Evolutionary conservation across 106 monocot genomes (phyloP).

Genomic region (Dendrobium nobile): DNA sequence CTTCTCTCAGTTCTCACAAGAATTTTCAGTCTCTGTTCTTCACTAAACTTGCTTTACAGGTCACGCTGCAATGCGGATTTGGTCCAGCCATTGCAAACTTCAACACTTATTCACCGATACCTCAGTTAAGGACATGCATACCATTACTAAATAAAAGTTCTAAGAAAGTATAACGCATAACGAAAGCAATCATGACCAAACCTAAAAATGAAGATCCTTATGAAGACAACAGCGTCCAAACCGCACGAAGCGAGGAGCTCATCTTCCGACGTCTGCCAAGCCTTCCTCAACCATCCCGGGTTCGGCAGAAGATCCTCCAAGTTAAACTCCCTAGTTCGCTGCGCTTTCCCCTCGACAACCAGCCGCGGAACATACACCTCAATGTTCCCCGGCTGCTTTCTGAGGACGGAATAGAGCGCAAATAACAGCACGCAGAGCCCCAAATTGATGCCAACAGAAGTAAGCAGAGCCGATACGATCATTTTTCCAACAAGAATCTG

Average conservation of each 20-base stretch:
- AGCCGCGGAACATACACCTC: constrained; percentile 67
- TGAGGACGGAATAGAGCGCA: constrained; percentile 60
- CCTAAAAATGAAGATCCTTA: constrained; percentile 85
- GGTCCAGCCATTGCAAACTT: too few relatives aligned
- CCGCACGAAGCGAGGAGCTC: constrained; percentile 55
- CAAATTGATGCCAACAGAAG: constrained; percentile 89
- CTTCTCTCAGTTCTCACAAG: too few relatives aligned
- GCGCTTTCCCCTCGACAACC: constrained; percentile 45
- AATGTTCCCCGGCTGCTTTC: constrained; percentile 58
- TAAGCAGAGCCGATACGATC: constrained; percentile 87
- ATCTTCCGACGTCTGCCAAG: constrained; percentile 70
- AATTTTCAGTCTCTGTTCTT: too few relatives aligned
- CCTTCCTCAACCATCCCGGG: constrained; percentile 55
- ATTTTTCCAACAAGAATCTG: constrained; percentile 21
- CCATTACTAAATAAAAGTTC: neutral
- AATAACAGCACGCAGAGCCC: constrained; percentile 72
- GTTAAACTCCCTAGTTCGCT: constrained; percentile 19
- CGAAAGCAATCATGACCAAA: neutral
- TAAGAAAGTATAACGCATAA: neutral
- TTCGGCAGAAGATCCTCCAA: constrained; percentile 67
- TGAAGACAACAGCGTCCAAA: constrained; percentile 86
- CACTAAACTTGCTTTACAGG: too few relatives aligned
- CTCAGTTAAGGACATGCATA: too few relatives aligned
- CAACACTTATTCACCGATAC: too few relatives aligned
- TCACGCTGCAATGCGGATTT: too few relatives aligned